Evolutionary conservation across 2,329 filamentous ascomycete genomes (phyloP).

Genomic region (Xylariaceae sp.): DNA sequence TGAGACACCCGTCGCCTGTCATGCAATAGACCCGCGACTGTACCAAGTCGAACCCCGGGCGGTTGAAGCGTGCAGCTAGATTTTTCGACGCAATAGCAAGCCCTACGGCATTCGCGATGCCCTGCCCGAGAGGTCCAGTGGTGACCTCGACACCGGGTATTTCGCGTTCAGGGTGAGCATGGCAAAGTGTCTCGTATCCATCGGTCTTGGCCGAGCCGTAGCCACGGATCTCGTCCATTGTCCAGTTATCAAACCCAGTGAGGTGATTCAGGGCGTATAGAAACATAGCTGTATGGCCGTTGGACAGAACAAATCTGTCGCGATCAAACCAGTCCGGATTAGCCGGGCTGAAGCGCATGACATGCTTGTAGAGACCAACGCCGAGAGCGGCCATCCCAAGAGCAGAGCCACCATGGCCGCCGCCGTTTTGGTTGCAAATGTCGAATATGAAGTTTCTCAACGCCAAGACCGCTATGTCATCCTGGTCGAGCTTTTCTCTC

Average conservation of each 20-base stretch:
- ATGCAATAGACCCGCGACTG: slow-evolving; percentile 51
- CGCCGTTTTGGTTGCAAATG: slow-evolving; percentile 3
- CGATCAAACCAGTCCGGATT: slow-evolving; percentile 53
- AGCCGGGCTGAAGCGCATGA: slow-evolving; percentile 54
- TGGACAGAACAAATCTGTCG: slow-evolving; percentile 57
- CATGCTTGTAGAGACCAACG: slow-evolving; percentile 48
- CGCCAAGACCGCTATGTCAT: slow-evolving; percentile 8
- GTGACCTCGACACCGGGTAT: slow-evolving; percentile 53
- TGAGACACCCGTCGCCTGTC: slow-evolving; percentile 52
- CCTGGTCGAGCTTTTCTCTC: slow-evolving; percentile 5
- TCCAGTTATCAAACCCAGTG: slow-evolving; percentile 47
- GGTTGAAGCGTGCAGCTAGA: slow-evolving; percentile 48
- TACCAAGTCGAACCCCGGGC: slow-evolving; percentile 43
- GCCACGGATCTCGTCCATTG: slow-evolving; percentile 48
- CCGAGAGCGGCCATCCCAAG: slow-evolving; percentile 36
- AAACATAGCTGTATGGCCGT: slow-evolving; percentile 50
- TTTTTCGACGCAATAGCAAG: slow-evolving; percentile 53
- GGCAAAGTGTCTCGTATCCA: slow-evolving; percentile 40
- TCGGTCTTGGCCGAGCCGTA: slow-evolving; percentile 48
- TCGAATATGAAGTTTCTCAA: slow-evolving; percentile 3
- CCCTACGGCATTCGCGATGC: slow-evolving; percentile 53
- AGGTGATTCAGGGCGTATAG: slow-evolving; percentile 49
- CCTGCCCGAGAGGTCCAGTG: slow-evolving; percentile 54
- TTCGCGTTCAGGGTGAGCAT: slow-evolving; percentile 53
- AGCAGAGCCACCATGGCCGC: too few species aligned